Base-by-base conservation (phyloP, 257 asterid genomes). In the Prunella vulgaris region DNA sequence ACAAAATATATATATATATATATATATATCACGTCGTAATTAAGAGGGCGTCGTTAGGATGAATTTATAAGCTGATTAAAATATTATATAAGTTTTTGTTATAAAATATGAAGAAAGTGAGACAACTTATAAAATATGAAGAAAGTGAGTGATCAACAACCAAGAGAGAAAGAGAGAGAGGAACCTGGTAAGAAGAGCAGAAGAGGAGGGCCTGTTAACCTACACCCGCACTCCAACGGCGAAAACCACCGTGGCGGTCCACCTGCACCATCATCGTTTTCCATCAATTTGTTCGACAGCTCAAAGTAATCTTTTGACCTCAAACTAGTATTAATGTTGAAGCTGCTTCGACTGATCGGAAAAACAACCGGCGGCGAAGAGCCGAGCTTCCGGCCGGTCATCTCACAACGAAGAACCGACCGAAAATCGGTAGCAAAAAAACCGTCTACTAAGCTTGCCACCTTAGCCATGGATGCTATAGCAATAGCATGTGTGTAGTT, bases 251-350 rank as follows among this genome's bases (percentile, higher is more conserved):
- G 54, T 2, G 54, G 54, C 21, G 54, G 21, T 46, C 21, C 54
- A 46, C 54, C 54, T 38, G 4, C 46, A 38, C 46, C 46, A 46
- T 15, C 9, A 18, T 46, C 54, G 22, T 14, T 15, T 46, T 46
- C 21, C 21, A 17, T 66, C 74, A 76, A 32, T 21, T 66, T 73
- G 10, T 44, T 69, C 18, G 81, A 68, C 57, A 44, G 54, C 52
- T 71, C 62, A 13, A 70, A 40, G 79, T 70, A 79, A 65, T 62
- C 37, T 15, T 69, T 13, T 51, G 54, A 46, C 21, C 64, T 66
- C 64, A 60, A 33, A 60, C 37, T 66, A 37, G 57, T 2, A 18
- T 4, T 52, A 27, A 18, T 60, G 27, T 35, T 72, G 7, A 37
- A 52, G 12, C 59, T 38, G 35, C 71, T 37, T 28, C 64, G 22